Base-by-base conservation (phyloP, 106 monocot species). In the Dendrobium huoshanense region DNA sequence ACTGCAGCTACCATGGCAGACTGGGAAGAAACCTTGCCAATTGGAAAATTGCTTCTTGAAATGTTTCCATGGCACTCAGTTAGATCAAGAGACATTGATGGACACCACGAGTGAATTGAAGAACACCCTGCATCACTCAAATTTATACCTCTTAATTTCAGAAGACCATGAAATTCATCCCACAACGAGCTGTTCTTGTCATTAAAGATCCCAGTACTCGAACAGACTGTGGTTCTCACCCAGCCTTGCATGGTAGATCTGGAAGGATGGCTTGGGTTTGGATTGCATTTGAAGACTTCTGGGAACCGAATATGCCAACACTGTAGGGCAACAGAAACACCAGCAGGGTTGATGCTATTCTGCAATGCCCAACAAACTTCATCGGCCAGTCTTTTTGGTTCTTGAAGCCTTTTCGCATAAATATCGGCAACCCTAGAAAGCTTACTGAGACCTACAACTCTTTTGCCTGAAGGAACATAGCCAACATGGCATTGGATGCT, bases 381-480 rank as follows among this genome's bases (percentile, higher is more conserved):
- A 75, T 90, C 82, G 0, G 93, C 91, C 6, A 99, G 91, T 48
- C 88, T 89, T 59, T 93, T 85, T 41, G 98, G 98, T 18, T 91
- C 83, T 86, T 99, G 98, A 59, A 99, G 88, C 72, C 98, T 89
- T 80, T 90, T 93, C 11, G 98, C 91, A 68, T 95, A 99, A 33
- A 99, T 84, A 83, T 91, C 92, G 17, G 95, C 88, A 40, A 99
- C 98, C 61, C 98, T 85, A 0, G 98, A 90, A 67, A 99, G 89
- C 88, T 99, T 99, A 87, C 98, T 99, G 18, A 99, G 79, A 7
- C 98, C 98, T 0, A 99, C 88, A 19, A 96, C 96, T 75, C 88
- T 82, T 40, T 89, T 78, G 0, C 85, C 81, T 24, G 96, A 90
- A 24, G 96, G 89, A 25, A 99, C 64, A 81, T 99, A 99, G 7